Percentiles rank a stretch among this genome's conserved stretches.
Evolutionary conservation across 805 yeast species (phyloP).

Genomic region (Monosporozyma servazzii): DNA sequence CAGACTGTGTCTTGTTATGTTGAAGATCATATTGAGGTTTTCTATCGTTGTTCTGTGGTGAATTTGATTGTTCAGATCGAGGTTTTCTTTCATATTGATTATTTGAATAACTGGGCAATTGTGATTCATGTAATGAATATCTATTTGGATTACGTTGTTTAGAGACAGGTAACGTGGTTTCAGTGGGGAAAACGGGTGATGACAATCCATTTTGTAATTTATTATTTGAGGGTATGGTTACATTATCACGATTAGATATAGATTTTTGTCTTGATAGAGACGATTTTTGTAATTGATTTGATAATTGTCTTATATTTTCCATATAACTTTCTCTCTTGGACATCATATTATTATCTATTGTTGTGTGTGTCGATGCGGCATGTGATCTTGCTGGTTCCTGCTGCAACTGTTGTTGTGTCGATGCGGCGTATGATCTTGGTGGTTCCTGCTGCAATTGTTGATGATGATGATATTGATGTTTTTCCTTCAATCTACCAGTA

Average conservation of each 20-base stretch:
- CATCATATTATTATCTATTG: not conserved
- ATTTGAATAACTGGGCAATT: slow-evolving; percentile 3
- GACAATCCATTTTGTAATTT: not conserved
- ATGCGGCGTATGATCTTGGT: not conserved
- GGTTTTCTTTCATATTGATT: not conserved
- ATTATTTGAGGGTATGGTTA: not conserved
- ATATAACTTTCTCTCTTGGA: slow-evolving; percentile 12
- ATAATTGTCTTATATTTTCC: slow-evolving; percentile 24
- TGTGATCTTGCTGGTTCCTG: not conserved
- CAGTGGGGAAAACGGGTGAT: not conserved
- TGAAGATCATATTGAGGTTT: not conserved
- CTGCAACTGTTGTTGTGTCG: too few relatives aligned
- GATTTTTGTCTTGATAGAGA: not conserved
- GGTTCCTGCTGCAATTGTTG: too few relatives aligned
- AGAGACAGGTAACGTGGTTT: not conserved
- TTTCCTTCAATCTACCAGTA: slow-evolving; percentile 28
- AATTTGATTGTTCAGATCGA: not conserved
- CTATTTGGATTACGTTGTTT: not conserved
- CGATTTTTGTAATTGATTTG: slow-evolving; percentile 19
- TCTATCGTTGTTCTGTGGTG: not conserved
- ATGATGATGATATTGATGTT: not conserved
- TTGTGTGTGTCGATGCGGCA: not conserved
- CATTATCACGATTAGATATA: not conserved
- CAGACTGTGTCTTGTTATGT: not conserved
- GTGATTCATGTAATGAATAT: slow-evolving; percentile 4